Evolutionary conservation across 202 grass and related monocot genomes (phyloP).

Genomic region (Panicum hallii): DNA sequence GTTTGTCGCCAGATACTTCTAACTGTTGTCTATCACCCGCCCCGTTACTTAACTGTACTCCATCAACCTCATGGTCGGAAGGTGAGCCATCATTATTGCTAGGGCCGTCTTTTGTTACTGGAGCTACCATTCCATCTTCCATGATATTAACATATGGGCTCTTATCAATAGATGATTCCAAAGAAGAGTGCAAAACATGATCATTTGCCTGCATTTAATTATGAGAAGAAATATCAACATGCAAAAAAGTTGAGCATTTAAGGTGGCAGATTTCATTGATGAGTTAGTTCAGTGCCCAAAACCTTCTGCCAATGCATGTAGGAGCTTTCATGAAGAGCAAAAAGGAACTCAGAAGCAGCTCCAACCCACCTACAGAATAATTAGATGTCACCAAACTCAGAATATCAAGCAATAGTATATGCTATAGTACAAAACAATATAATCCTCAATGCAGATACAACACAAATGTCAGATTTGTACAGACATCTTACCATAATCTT

Average conservation of each 20-base stretch:
- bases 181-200: constrained; percentile 63
- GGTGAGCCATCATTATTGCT: constrained; percentile 18
- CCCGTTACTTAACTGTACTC: constrained; percentile 32
- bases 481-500: constrained; percentile 66
- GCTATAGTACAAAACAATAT: constrained; percentile 22
- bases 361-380: constrained; percentile 87
- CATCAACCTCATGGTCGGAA: constrained; percentile 45
- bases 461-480: constrained; percentile 34
- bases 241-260: constrained; percentile 3
- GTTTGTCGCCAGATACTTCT: constrained; percentile 15
- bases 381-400: constrained; percentile 25
- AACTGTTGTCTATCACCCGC: not conserved
- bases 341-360: constrained; percentile 74
- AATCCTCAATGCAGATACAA: constrained; percentile 17
- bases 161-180: constrained; percentile 84
- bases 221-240: constrained; percentile 17
- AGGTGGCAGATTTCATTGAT: constrained; percentile 31
- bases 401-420: constrained; percentile 20
- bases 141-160: constrained; percentile 84
- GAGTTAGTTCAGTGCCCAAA: constrained; percentile 32
- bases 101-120: constrained; percentile 50
- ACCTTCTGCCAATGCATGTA: constrained; percentile 81
- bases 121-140: constrained; percentile 83
- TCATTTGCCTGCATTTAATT: constrained; percentile 54
- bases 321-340: constrained; percentile 71